Conservation (phyloP, 2,329 filamentous ascomycete species). For the Stagonosporopsis tanaceti region DNA sequence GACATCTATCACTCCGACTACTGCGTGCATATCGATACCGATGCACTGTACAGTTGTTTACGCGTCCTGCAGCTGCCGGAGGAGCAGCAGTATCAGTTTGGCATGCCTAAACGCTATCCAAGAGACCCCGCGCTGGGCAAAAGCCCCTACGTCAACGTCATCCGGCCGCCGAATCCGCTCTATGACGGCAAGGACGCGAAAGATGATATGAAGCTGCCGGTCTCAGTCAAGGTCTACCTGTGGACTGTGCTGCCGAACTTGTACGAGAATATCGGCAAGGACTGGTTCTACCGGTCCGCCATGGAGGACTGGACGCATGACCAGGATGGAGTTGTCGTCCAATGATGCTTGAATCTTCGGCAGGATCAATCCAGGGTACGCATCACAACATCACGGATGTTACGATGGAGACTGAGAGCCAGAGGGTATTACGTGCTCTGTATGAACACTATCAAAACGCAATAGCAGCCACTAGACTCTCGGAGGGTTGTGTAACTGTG, state of each 20-base stretch:
- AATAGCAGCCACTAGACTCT: no score
- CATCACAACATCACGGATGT: neutral
- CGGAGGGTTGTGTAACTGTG: no score
- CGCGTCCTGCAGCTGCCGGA: conserved; percentile 3
- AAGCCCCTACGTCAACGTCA: conserved; percentile 9
- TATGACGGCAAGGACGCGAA: neutral
- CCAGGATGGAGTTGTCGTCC: conserved; percentile 3
- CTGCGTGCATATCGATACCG: conserved; percentile 5
- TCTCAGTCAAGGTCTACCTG: conserved; percentile 5
- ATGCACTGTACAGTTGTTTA: conserved; percentile 6
- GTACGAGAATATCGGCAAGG: conserved; percentile 3
- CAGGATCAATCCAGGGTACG: neutral
- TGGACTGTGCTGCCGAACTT: conserved; percentile 5
- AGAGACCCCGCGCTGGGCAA: conserved; percentile 3
- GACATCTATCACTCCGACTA: conserved; percentile 4
- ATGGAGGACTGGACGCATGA: conserved; percentile 6
- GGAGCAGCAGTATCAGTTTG: conserved; percentile 6
- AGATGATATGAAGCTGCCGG: neutral
- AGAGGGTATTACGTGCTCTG: no score
- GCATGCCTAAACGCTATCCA: conserved; percentile 6
- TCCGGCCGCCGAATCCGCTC: neutral
- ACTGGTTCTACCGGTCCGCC: conserved; percentile 7
- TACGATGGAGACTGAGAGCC: neutral
- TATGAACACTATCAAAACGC: no score
- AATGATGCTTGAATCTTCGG: neutral